These are phyloP conservation scores for Pseudohyphozyma bogoriensis DNA, from an alignment of 768 basidiomycete genomes.

Conservation along the genomic window DNA sequence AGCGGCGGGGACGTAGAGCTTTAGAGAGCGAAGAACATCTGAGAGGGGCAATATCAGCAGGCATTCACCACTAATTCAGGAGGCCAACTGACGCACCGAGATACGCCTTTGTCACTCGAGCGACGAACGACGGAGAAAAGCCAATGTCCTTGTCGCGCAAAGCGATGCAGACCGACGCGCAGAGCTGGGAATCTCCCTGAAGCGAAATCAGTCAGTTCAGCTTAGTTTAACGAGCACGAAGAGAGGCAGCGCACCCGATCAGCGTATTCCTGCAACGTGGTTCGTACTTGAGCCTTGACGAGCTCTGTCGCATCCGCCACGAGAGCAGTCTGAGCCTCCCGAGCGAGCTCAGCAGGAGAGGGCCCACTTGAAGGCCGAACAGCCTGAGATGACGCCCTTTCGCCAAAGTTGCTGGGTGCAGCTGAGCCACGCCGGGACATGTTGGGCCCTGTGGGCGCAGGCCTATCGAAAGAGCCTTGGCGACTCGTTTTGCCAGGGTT, in stretches of 20 bases:
- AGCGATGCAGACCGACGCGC: conserved; percentile 14
- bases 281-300: conserved; percentile 14
- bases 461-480: conserved; percentile 9
- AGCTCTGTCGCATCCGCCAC: neutral
- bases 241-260: conserved; percentile 11
- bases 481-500: conserved; percentile 1
- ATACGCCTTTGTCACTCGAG: conserved; percentile 22
- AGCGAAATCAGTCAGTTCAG: neutral
- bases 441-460: neutral
- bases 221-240: no score
- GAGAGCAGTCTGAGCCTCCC: neutral
- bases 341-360: conserved; percentile 1
- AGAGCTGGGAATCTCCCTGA: conserved; percentile 26
- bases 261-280: conserved; percentile 18
- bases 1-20: conserved; percentile 17
- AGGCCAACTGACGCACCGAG: conserved; percentile 11
- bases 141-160: conserved; percentile 6
- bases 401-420: no score
- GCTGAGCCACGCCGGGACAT: conserved; percentile 8
- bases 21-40: conserved; percentile 20
- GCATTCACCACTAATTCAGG: no score
- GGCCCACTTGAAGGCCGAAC: neutral
- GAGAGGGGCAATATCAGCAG: neutral
- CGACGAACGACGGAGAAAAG: conserved; percentile 8
- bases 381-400: no score